These are phyloP conservation scores for Lactarius hengduanensis DNA, from an alignment of 768 basidiomycete genomes.

Conservation along the genomic window DNA sequence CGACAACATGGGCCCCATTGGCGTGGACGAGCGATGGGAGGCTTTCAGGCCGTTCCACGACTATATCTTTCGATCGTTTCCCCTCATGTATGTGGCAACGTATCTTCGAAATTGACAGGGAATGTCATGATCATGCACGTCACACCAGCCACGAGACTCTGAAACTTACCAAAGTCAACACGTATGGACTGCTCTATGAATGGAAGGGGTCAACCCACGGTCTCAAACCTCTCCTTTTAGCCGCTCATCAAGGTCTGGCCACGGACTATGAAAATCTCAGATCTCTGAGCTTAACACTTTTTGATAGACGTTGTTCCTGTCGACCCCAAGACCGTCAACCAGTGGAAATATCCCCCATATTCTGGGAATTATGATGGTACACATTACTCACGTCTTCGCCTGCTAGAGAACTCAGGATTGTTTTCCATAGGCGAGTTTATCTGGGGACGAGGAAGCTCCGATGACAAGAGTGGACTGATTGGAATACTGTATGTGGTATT, in stretches of 20 bases:
- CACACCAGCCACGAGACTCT: slow-evolving; percentile 47
- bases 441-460: slow-evolving; percentile 39
- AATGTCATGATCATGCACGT: neutral
- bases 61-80: slow-evolving; percentile 53
- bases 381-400: neutral
- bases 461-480: slow-evolving; percentile 39
- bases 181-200: slow-evolving; percentile 58
- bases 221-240: slow-evolving; percentile 54
- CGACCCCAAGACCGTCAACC: slow-evolving; percentile 48
- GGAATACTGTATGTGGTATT: slow-evolving; percentile 34
- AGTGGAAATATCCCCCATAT: slow-evolving; percentile 63
- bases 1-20: slow-evolving; percentile 49
- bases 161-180: slow-evolving; percentile 55
- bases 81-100: slow-evolving; percentile 48
- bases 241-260: slow-evolving; percentile 50
- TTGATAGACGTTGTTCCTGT: slow-evolving; percentile 66
- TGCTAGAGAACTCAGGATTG: neutral
- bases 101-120: too few species aligned
- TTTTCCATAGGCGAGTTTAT: slow-evolving; percentile 31
- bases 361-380: slow-evolving; percentile 60
- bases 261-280: neutral
- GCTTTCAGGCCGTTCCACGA: slow-evolving; percentile 40
- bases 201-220: slow-evolving; percentile 52
- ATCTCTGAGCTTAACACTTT: neutral
- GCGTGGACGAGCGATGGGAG: slow-evolving; percentile 47